Evolutionary conservation across 2,329 filamentous ascomycete genomes (phyloP).

Genomic region (Diaporthe sp.): DNA sequence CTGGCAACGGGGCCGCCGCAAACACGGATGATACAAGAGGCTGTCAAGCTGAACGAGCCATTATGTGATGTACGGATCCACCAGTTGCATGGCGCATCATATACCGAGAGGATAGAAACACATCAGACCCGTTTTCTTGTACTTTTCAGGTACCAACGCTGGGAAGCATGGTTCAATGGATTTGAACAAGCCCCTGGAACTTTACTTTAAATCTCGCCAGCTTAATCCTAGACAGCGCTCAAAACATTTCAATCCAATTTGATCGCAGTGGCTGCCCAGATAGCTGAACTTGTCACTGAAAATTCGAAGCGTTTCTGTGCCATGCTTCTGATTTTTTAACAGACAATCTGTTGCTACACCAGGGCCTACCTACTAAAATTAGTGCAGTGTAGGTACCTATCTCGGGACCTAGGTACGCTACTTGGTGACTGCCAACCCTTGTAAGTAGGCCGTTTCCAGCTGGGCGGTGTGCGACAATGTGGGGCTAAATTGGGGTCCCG

Average conservation of each 20-base stretch:
- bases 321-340: not conserved
- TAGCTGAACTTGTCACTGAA: not conserved
- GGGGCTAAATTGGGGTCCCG: conserved; percentile 17
- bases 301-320: not conserved
- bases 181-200: not conserved
- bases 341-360: too few species aligned
- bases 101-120: not conserved
- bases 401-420: not conserved
- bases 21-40: not conserved
- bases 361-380: not conserved
- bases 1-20: not conserved
- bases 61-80: not conserved
- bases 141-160: too few species aligned
- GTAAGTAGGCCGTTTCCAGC: not conserved
- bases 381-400: too few species aligned
- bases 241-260: not conserved
- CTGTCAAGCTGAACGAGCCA: not conserved
- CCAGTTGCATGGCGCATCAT: not conserved
- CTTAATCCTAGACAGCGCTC: not conserved
- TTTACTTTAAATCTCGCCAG: not conserved
- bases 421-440: not conserved
- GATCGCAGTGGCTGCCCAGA: not conserved
- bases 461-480: conserved; percentile 32
- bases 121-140: not conserved
- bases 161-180: not conserved